A percentile compares a stretch with the other conserved stretches of the same genome.
phyloP scores from a whole-genome alignment of 148 eudicot species.

The Rhododendron ferrugineum region DNA sequence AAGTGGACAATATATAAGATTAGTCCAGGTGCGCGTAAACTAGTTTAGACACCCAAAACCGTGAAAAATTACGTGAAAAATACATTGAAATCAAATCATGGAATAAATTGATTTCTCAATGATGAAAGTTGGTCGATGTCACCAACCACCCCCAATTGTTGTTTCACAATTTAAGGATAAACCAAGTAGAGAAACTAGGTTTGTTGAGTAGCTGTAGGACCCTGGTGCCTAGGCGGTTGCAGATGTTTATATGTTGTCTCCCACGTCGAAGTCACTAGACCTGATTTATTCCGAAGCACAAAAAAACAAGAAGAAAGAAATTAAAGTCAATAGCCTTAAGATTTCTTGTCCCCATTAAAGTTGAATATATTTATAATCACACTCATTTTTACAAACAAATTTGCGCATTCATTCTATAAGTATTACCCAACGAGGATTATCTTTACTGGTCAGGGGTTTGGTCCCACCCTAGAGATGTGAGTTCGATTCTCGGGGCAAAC shows the following conservation, averaged over 20 bases:
- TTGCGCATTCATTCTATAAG: not conserved
- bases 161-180: not conserved
- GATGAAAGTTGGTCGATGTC: not conserved
- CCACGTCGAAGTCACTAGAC: not conserved
- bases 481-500: not conserved
- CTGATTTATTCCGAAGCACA: not conserved
- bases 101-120: not conserved
- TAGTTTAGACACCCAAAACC: too few relatives aligned
- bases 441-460: not conserved
- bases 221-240: not conserved
- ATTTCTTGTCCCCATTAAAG: not conserved
- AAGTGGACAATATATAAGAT: too few relatives aligned
- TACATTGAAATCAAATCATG: not conserved
- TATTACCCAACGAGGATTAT: not conserved
- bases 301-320: too few relatives aligned
- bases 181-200: not conserved
- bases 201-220: not conserved
- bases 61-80: too few relatives aligned
- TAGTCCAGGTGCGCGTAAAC: not conserved
- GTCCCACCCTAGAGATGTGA: not conserved
- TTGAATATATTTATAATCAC: not conserved
- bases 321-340: not conserved
- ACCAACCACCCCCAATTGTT: not conserved
- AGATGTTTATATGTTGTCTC: not conserved
- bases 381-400: too few relatives aligned